phyloP scores from a whole-genome alignment of 805 yeast species.

The Tetrapisispora arboricola region DNA sequence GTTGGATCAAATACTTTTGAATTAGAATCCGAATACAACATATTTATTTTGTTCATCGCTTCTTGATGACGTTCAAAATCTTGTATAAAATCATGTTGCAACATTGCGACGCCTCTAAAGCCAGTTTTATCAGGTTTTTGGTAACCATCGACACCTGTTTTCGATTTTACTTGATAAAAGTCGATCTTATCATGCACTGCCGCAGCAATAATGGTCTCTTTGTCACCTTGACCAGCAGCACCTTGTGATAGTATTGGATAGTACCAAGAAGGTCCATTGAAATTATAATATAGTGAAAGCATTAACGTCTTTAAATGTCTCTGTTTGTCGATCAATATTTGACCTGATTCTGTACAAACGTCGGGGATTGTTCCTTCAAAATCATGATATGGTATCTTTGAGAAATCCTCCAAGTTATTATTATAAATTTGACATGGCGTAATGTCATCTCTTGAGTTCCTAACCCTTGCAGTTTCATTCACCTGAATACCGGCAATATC shows the following conservation, averaged over 20 bases:
- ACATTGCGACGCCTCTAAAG: slow-evolving; percentile 67
- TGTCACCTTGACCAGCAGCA: slow-evolving; percentile 71
- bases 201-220: slow-evolving; percentile 63
- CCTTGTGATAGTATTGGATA: slow-evolving; percentile 67
- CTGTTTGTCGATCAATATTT: slow-evolving; percentile 51
- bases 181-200: slow-evolving; percentile 40
- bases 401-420: slow-evolving; percentile 11
- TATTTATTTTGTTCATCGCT: slow-evolving; percentile 7
- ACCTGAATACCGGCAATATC: slow-evolving; percentile 51
- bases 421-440: slow-evolving; percentile 24
- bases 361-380: slow-evolving; percentile 58
- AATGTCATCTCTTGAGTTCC: slow-evolving; percentile 29
- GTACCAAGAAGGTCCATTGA: slow-evolving; percentile 56
- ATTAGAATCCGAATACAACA: slow-evolving; percentile 2
- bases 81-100: slow-evolving; percentile 58
- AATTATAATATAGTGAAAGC: slow-evolving; percentile 54
- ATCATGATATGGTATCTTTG: slow-evolving; percentile 42
- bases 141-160: slow-evolving; percentile 33
- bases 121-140: slow-evolving; percentile 14
- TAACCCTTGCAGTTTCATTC: slow-evolving; percentile 30
- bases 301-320: slow-evolving; percentile 49
- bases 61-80: slow-evolving; percentile 34
- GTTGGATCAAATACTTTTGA: slow-evolving; percentile 6
- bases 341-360: slow-evolving; percentile 66
- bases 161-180: slow-evolving; percentile 39